Evolutionary conservation across 495 filamentous ascomycete species (phyloP), one percentile per base, ranked within the genome.

Genomic region (Neurospora terricola): DNA sequence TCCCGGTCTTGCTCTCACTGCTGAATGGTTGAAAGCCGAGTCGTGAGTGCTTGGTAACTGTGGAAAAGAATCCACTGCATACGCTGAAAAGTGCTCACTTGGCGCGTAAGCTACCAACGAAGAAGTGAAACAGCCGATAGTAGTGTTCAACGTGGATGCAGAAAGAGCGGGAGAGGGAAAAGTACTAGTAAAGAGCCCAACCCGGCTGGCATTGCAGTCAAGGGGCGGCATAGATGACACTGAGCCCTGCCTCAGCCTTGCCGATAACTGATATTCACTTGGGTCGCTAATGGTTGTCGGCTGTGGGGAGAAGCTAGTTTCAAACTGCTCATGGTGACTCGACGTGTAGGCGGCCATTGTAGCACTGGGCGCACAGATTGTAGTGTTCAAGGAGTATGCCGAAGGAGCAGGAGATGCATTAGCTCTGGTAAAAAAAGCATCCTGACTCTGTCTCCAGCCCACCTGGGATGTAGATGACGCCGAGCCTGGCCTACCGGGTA

Each of bases 351-450:
- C 54, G 12, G 12, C 23, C 2, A 62, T 30, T 30, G 54, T 30
- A 30, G 23, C 12, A 62, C 14, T 27, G 5, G 23, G 54, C 2
- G 54, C 12, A 30, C 54, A 6, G 16, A 62, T 34, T 62, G 54
- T 62, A 30, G 54, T 62, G 54, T 62, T 62, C 54, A 54, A 21
- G 10, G 23, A 62, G 54, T 62, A 4, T 0, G 27, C 6, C 23
- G 54, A 62, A 14, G 54, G 54, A 30, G 54, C 2, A 0, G 23
- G 54, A 16, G 54, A 34, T 12, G 54, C 54, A 12, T 0, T 2
- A 34, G 23, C 4, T 0, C 12, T 30, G 12, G 23, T 30, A 30
- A 62, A 62, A 6, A 0, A 1, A 12, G 0, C 14, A 16, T 0
- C 0, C 11, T 30, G 54, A 30, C 54, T 7, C 23, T 62, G 0